These are phyloP conservation scores for Mortierella sp. DNA, from an alignment of 371 early-diverging fungal genomes.

Conservation along the genomic window DNA sequence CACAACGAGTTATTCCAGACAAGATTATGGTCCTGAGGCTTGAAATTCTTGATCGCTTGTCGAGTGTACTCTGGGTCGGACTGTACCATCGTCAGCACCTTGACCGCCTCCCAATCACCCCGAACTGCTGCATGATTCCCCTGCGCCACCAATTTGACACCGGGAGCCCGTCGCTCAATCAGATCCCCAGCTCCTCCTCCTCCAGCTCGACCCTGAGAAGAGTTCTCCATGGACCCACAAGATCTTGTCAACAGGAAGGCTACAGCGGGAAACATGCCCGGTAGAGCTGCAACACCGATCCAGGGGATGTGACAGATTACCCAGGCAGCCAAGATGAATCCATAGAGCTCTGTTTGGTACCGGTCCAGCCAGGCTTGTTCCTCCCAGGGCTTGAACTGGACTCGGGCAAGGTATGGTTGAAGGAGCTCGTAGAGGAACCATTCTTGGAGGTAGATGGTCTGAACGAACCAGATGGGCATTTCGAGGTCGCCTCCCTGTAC, in stretches of 20 bases:
- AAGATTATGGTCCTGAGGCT: constrained; percentile 13
- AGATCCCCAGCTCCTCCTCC: constrained; percentile 19
- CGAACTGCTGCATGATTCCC: constrained; percentile 23
- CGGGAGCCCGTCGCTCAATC: constrained; percentile 24
- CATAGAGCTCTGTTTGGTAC: constrained; percentile 28
- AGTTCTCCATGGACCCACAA: constrained; percentile 35
- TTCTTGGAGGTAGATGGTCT: constrained; percentile 25
- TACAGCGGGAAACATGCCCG: constrained; percentile 32
- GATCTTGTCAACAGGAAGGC: constrained; percentile 39
- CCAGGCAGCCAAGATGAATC: constrained; percentile 39
- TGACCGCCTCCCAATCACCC: constrained; percentile 30
- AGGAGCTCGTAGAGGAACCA: constrained; percentile 47
- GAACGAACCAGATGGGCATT: constrained; percentile 23
- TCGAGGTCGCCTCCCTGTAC: background rate
- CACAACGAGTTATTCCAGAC: background rate
- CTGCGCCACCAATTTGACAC: constrained; percentile 28
- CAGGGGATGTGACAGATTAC: constrained; percentile 34
- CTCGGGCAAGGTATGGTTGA: constrained; percentile 40
- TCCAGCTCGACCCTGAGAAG: background rate
- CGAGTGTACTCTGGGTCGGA: background rate
- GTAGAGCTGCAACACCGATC: constrained; percentile 30
- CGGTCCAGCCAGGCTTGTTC: constrained; percentile 40
- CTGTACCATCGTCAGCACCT: constrained; percentile 26
- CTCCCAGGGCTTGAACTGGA: constrained; percentile 44
- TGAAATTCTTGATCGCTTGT: background rate